A percentile compares a stretch with the other conserved stretches of the same genome.
phyloP scores from a whole-genome alignment of 148 eudicot species.

The Persicaria maculosa region DNA sequence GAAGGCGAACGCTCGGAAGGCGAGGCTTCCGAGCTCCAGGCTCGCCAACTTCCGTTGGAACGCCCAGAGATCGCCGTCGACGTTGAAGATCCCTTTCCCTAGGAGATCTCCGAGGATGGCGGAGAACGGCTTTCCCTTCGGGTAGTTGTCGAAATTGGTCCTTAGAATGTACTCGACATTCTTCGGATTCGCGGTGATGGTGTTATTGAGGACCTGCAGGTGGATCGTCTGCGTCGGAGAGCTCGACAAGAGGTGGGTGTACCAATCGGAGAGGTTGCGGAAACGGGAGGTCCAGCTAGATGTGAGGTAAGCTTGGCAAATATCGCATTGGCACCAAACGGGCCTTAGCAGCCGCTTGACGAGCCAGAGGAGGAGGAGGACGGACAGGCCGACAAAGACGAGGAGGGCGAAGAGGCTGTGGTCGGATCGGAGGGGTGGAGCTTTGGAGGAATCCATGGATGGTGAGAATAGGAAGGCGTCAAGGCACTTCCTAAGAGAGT shows the following conservation, averaged over 20 bases:
- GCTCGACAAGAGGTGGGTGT: constrained; percentile 16
- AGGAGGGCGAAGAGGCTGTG: background rate
- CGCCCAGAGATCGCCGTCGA: constrained; percentile 19
- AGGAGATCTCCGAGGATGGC: constrained; percentile 18
- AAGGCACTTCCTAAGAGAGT: background rate
- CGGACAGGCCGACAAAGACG: background rate
- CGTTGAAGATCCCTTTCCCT: constrained; percentile 21
- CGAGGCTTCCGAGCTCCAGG: constrained; percentile 49
- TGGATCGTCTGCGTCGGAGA: constrained; percentile 18
- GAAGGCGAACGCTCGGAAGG: constrained; percentile 41
- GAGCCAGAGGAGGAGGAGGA: background rate
- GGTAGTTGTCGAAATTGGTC: constrained; percentile 21
- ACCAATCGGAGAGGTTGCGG: constrained; percentile 19
- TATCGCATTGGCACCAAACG: constrained; percentile 14
- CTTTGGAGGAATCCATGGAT: background rate
- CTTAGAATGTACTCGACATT: constrained; percentile 22
- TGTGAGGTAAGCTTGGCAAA: constrained; percentile 14
- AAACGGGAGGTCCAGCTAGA: constrained; percentile 12
- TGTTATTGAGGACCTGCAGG: constrained; percentile 15
- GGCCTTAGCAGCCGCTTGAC: background rate
- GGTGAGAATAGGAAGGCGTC: background rate
- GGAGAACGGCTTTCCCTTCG: constrained; percentile 20
- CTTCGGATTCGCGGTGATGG: constrained; percentile 17
- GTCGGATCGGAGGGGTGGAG: too few species aligned
- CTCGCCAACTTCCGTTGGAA: constrained; percentile 49